Conservation (phyloP, 1,284 basidiomycete genomes). For the Mycosarcoma mackinlayi region DNA sequence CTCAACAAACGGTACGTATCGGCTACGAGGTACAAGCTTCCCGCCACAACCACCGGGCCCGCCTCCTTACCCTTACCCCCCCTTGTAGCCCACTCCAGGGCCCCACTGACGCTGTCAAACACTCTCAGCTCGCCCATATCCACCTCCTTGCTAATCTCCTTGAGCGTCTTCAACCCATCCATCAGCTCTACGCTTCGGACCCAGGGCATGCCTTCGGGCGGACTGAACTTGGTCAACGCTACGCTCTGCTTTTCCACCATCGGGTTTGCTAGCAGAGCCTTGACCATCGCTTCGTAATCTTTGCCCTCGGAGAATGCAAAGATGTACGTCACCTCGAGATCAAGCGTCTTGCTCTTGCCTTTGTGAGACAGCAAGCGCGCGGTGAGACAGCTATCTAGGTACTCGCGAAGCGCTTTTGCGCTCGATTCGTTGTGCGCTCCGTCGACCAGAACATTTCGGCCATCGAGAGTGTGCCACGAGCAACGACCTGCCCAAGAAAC, state of each 20-base stretch:
- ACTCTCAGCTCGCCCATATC: constrained; percentile 26
- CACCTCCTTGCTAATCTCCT: constrained; percentile 4
- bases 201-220: constrained; percentile 68
- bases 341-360: constrained; percentile 9
- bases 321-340: constrained; percentile 53
- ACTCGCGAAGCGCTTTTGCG: constrained; percentile 77
- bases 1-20: constrained; percentile 53
- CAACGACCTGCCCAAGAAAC: constrained; percentile 83
- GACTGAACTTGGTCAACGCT: constrained; percentile 57
- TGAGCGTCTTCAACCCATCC: constrained; percentile 14
- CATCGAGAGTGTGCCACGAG: constrained; percentile 73
- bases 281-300: constrained; percentile 54
- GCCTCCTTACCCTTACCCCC: background rate
- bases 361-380: constrained; percentile 6
- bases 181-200: constrained; percentile 37
- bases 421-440: constrained; percentile 96
- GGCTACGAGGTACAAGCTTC: constrained; percentile 64
- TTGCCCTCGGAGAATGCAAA: constrained; percentile 63
- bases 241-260: constrained; percentile 49
- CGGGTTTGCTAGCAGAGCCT: constrained; percentile 29
- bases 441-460: constrained; percentile 75
- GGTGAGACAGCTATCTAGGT: constrained; percentile 72
- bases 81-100: constrained; percentile 38
- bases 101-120: constrained; percentile 23
- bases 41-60: constrained; percentile 53